Percentiles rank a stretch among this genome's conserved stretches.
Conservation (phyloP, 192 early-diverging fungal species). For the Backusella tarrabulga region DNA sequence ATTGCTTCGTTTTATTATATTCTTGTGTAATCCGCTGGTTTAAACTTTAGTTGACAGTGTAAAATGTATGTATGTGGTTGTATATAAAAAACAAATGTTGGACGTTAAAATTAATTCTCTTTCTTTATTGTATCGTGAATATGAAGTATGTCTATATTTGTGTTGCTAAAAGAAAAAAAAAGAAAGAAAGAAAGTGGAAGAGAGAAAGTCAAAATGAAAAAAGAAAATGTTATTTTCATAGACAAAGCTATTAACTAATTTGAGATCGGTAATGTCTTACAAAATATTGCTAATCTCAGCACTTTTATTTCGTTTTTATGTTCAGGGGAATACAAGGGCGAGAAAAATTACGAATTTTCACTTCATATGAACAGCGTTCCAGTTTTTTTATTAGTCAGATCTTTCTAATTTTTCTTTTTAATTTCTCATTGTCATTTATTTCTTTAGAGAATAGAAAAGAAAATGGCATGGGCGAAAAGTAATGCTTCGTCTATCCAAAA, state of each 20-base stretch:
- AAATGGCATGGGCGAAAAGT: background rate
- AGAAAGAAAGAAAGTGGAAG: background rate
- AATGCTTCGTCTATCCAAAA: background rate
- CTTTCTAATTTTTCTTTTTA: background rate
- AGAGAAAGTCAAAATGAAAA: background rate
- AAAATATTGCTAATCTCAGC: background rate
- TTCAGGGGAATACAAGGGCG: background rate
- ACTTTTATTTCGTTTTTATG: background rate
- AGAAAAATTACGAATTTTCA: background rate
- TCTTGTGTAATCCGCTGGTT: background rate
- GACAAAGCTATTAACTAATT: background rate
- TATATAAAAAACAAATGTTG: background rate
- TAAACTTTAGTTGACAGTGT: background rate
- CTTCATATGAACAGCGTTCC: background rate
- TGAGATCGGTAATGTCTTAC: background rate
- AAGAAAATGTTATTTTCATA: background rate
- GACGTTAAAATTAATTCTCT: background rate
- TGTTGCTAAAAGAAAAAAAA: background rate
- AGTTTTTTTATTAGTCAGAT: background rate
- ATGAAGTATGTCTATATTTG: background rate
- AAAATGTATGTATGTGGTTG: background rate
- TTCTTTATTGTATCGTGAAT: background rate
- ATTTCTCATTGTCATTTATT: background rate
- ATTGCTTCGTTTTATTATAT: background rate
- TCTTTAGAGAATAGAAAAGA: background rate